Conservation (phyloP, 148 eudicot genomes). For the Persicaria tinctoria region DNA sequence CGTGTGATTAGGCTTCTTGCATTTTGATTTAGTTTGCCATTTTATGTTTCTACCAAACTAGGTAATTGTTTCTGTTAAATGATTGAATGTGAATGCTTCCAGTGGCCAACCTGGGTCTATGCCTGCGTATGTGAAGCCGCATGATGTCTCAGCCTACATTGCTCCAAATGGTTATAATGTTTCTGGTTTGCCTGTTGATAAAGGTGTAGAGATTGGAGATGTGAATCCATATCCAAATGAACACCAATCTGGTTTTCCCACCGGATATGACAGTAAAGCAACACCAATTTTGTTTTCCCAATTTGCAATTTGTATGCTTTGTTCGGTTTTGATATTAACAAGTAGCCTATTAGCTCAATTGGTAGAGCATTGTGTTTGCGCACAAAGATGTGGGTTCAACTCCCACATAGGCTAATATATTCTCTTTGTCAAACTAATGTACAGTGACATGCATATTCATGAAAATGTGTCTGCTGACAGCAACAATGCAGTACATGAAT, state of each 20-base stretch:
- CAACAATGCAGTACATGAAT: too few species aligned
- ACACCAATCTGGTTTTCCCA: slow-evolving; percentile 19
- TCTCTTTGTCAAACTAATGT: too few species aligned
- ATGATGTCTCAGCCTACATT: slow-evolving; percentile 23
- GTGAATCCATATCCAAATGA: slow-evolving; percentile 14
- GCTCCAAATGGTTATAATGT: slow-evolving; percentile 24
- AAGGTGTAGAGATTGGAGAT: slow-evolving; percentile 22
- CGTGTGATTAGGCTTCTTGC: background rate
- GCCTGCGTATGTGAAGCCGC: slow-evolving; percentile 28
- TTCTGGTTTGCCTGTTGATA: slow-evolving; percentile 21
- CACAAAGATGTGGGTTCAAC: too few species aligned
- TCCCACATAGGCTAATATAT: too few species aligned
- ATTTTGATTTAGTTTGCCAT: background rate
- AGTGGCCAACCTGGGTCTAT: slow-evolving; percentile 27
- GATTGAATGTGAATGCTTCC: slow-evolving; percentile 33
- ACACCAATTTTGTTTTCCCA: background rate
- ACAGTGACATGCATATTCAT: too few species aligned
- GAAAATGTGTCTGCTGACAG: too few species aligned
- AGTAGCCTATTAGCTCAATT: too few species aligned
- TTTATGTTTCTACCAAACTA: slow-evolving; percentile 16
- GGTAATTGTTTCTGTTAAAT: slow-evolving; percentile 48
- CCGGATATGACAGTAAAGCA: slow-evolving; percentile 19
- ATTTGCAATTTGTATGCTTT: too few species aligned
- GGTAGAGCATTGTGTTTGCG: too few species aligned
- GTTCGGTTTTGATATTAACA: too few species aligned